A percentile compares a stretch with the other conserved stretches of the same genome.
These are phyloP conservation scores for Boletus sp. DNA, from an alignment of 768 basidiomycete genomes.

Conservation along the genomic window DNA sequence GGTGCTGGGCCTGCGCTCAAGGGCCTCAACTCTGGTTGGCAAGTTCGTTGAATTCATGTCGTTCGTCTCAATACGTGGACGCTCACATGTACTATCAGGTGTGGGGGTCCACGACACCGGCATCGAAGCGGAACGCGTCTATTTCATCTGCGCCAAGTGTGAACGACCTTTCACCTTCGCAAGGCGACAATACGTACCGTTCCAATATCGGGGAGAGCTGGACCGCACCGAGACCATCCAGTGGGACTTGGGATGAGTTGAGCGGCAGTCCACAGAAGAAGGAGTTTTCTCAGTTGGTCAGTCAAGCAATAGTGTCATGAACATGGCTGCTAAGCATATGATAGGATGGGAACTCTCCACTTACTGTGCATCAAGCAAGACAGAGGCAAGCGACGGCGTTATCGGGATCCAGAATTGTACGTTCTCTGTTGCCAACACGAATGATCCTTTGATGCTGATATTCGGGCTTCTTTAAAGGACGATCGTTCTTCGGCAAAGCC, in stretches of 20 bases:
- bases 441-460: conserved; percentile 18
- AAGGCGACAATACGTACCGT: conserved; percentile 48
- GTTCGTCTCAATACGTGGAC: conserved; percentile 3
- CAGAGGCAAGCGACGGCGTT: conserved; percentile 44
- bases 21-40: conserved; percentile 62
- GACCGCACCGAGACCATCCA: conserved; percentile 48
- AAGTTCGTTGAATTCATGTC: conserved; percentile 42
- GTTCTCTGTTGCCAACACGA: conserved; percentile 9
- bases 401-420: conserved; percentile 41
- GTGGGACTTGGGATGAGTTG: conserved; percentile 61
- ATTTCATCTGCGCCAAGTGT: conserved; percentile 57
- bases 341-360: conserved; percentile 43
- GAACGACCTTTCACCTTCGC: conserved; percentile 46
- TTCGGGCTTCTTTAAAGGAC: conserved; percentile 36
- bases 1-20: conserved; percentile 48
- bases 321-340: conserved; percentile 12
- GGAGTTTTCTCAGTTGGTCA: conserved; percentile 49
- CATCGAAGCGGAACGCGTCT: conserved; percentile 58
- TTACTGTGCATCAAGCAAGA: conserved; percentile 45
- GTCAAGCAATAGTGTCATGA: conserved; percentile 19
- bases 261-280: conserved; percentile 48
- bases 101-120: conserved; percentile 52
- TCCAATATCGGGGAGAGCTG: conserved; percentile 50
- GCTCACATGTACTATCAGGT: conserved; percentile 40
- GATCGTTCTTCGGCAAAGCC: conserved; percentile 47